Evolutionary conservation across 139 green algal species (phyloP), one percentile per base, ranked within the genome.

Genomic region (Pedinophyceae sp.): DNA sequence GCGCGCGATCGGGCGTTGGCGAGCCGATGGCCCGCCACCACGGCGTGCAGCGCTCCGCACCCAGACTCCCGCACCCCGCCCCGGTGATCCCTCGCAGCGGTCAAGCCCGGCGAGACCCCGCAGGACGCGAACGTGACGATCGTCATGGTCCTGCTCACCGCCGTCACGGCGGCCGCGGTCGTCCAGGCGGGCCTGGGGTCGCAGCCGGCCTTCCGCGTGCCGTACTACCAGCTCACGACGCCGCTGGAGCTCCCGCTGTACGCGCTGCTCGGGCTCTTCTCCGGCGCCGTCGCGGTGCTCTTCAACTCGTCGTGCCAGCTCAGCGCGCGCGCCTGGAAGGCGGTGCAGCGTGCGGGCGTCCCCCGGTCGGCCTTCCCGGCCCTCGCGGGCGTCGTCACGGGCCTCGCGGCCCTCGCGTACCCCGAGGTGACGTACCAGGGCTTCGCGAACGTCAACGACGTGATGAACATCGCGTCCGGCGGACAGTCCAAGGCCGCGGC

Each of bases 361-460:
- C 54, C 55, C 13, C 16, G 24, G 5, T 50, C 48, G 3, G 24
- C 65, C 3, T 58, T 80, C 22, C 80, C 81, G 2, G 56, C 66
- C 3, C 28, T 87, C n/a, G 81, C 77, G 16, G 81, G 78, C 30
- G 51, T 85, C 4, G 54, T 59, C 18, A 75, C 77, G 2, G 82
- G 82, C 24, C 18, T 73, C 40, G 52, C 82, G 20, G 77, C 81
- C 0, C 30, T 86, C 22, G 59, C 58, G 2, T 85, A 72, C 27
- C 82, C 82, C 7, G 75, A 91, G 45, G 70, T 91, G 1, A 62
- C 81, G n/a, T 91, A 89, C 54, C 76, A 84, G 70, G 79, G 79
- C 1, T 86, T 87, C 54, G 60, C 78, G 53, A 91, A 91, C 64
- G 68, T 91, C 0, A 82, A 87, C 55, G 66, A 70, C 28, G 61